A percentile compares a stretch with the other conserved stretches of the same genome.
phyloP scores from a whole-genome alignment of 2,329 filamentous ascomycete species.

The Lecanoromycetidae sp. region DNA sequence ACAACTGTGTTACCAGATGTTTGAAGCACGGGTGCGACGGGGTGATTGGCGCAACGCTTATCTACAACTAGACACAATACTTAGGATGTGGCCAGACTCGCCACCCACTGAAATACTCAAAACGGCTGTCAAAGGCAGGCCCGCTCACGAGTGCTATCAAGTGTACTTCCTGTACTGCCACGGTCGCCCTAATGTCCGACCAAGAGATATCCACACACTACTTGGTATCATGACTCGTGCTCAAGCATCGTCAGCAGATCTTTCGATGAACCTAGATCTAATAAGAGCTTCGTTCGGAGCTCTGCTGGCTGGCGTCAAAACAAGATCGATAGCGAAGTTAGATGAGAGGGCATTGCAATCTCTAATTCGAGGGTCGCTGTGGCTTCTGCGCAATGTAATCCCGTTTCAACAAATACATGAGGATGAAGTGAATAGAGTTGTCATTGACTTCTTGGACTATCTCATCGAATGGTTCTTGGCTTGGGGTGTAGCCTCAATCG shows the following conservation, averaged over 20 bases:
- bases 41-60: slow-evolving; percentile 39
- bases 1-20: slow-evolving; percentile 31
- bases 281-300: neutral
- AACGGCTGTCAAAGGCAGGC: neutral
- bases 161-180: neutral
- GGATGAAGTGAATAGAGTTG: neutral
- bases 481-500: neutral
- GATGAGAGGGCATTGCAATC: neutral
- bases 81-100: slow-evolving; percentile 24
- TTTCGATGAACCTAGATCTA: neutral
- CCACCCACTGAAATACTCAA: neutral
- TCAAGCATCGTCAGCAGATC: neutral
- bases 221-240: neutral
- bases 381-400: neutral
- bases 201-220: neutral
- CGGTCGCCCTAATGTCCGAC: neutral
- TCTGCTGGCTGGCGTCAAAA: neutral
- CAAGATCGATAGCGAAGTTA: neutral
- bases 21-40: slow-evolving; percentile 34
- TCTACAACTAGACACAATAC: slow-evolving; percentile 36
- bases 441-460: neutral
- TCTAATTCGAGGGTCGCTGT: neutral
- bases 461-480: neutral
- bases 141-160: neutral
- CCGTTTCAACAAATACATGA: neutral